These are phyloP conservation scores for Corallochytrium limacisporum DNA, from an alignment of 78 protist genomes.

Conservation along the genomic window DNA sequence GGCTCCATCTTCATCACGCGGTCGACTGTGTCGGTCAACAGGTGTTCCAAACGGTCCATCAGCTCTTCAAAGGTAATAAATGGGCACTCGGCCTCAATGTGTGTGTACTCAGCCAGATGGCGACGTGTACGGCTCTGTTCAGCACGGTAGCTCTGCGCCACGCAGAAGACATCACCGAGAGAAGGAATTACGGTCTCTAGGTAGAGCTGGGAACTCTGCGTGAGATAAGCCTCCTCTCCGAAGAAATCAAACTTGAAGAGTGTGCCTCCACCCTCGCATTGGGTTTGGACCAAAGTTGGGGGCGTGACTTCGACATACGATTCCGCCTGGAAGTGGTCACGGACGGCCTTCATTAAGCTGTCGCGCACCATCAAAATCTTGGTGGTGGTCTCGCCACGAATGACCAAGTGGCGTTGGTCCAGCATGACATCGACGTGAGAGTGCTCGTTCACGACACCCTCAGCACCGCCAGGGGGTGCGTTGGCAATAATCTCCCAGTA, in stretches of 20 bases:
- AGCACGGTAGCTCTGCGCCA: conserved; percentile 81
- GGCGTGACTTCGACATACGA: conserved; percentile 75
- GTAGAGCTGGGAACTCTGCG: conserved; percentile 90
- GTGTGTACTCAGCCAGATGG: conserved; percentile 82
- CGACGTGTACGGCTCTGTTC: conserved; percentile 79
- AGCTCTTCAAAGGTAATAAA: conserved; percentile 82
- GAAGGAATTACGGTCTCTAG: conserved; percentile 78
- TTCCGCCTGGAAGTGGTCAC: conserved; percentile 53
- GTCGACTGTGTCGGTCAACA: conserved; percentile 51
- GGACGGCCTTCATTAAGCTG: conserved; percentile 43
- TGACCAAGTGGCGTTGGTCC: conserved; percentile 73
- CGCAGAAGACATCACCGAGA: conserved; percentile 73
- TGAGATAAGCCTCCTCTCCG: conserved; percentile 65
- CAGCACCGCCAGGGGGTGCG: conserved; percentile 39
- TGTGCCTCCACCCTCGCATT: conserved; percentile 85
- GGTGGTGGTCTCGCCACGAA: conserved; percentile 59
- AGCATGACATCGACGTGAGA: conserved; percentile 36
- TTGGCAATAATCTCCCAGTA: conserved; percentile 49
- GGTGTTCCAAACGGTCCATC: conserved; percentile 59
- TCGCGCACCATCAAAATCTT: conserved; percentile 40
- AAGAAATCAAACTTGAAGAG: conserved; percentile 66
- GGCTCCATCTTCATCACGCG: conserved; percentile 8
- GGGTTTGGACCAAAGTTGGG: conserved; percentile 90
- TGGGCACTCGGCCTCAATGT: conserved; percentile 79
- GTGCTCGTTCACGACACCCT: conserved; percentile 49